Conservation (phyloP, 768 basidiomycete genomes). For the Terana coerulea region DNA sequence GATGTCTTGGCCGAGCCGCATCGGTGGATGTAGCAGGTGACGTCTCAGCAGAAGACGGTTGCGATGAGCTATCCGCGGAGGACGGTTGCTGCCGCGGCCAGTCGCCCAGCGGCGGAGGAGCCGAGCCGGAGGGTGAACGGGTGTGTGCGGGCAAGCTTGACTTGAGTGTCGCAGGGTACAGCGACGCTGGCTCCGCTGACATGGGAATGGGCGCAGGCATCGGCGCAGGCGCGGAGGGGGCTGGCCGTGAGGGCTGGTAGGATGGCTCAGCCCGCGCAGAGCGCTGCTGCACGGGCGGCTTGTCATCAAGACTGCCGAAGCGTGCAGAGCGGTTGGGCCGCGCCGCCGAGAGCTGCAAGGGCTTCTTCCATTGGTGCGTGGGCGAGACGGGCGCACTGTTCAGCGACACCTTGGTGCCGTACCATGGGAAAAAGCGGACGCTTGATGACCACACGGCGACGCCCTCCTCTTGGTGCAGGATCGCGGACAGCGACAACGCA, state of each 20-base stretch:
- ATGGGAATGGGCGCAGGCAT: background rate
- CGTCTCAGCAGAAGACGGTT: background rate
- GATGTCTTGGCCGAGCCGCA: conserved; percentile 1
- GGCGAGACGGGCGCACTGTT: conserved; percentile 35
- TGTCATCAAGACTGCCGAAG: conserved; percentile 23
- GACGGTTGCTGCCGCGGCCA: background rate
- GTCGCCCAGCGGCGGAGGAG: background rate
- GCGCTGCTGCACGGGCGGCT: conserved; percentile 6
- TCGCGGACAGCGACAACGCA: conserved; percentile 41
- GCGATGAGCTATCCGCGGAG: background rate
- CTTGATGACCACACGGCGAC: conserved; percentile 47
- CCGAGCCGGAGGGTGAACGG: background rate
- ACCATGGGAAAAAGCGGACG: conserved; percentile 42
- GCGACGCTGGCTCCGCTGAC: conserved; percentile 2
- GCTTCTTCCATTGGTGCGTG: conserved; percentile 33
- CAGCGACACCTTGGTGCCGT: conserved; percentile 24
- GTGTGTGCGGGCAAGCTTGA: conserved; percentile 12
- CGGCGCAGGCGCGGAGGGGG: conserved; percentile 2
- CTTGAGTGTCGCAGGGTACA: conserved; percentile 9
- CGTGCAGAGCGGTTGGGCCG: conserved; percentile 39
- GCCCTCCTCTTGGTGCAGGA: conserved; percentile 42
- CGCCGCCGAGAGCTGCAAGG: conserved; percentile 38
- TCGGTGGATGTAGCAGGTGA: background rate
- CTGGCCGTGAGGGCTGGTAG: conserved; percentile 4
- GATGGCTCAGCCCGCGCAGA: background rate